These are phyloP conservation scores for Pogostemon cablin DNA, from an alignment of 257 asterid species.

Conservation along the genomic window DNA sequence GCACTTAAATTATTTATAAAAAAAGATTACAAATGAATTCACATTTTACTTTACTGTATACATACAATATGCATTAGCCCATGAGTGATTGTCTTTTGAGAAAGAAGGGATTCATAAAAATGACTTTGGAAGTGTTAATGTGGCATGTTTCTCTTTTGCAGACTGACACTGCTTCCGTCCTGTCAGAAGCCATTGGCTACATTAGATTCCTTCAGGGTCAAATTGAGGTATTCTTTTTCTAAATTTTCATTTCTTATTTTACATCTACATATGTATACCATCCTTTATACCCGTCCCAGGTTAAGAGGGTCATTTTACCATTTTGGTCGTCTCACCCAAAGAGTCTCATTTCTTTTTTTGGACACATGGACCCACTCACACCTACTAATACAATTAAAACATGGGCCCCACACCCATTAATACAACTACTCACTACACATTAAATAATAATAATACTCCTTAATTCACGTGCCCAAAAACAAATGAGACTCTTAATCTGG, in stretches of 20 bases:
- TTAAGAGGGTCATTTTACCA: too few species aligned
- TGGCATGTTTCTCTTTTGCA: slow-evolving; percentile 73
- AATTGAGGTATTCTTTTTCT: slow-evolving; percentile 60
- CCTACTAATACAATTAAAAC: too few species aligned
- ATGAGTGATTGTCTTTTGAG: slow-evolving; percentile 46
- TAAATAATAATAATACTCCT: too few species aligned
- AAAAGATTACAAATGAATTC: neutral
- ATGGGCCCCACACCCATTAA: too few species aligned
- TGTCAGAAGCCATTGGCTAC: slow-evolving; percentile 94
- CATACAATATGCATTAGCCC: slow-evolving; percentile 32
- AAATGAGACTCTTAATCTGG: too few species aligned
- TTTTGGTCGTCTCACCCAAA: too few species aligned
- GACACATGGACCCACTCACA: too few species aligned
- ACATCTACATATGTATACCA: too few species aligned
- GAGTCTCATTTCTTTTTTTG: too few species aligned
- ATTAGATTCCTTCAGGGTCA: slow-evolving; percentile 93
- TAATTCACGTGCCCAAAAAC: too few species aligned
- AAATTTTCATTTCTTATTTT: neutral
- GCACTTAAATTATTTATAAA: neutral
- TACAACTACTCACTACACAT: too few species aligned
- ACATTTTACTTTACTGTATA: slow-evolving; percentile 13
- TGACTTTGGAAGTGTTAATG: slow-evolving; percentile 37
- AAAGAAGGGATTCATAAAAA: slow-evolving; percentile 43
- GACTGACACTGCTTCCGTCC: slow-evolving; percentile 99
- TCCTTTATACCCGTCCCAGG: too few species aligned